Percentiles rank a stretch among this genome's conserved stretches.
Conservation (phyloP, 805 yeast genomes). For the Candida ipomoeae region DNA sequence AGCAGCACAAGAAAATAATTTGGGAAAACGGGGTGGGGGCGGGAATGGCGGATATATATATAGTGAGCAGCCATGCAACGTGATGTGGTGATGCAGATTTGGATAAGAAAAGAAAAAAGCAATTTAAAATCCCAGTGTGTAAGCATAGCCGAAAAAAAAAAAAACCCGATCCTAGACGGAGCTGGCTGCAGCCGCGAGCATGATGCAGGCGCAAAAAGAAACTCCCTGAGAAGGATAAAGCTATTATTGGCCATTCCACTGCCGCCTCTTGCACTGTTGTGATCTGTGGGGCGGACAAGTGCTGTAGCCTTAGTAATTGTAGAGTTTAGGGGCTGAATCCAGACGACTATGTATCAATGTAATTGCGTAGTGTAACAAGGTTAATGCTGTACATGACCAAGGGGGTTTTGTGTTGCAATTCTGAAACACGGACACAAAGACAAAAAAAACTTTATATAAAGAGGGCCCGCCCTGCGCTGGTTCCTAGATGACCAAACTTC, state of each 20-base stretch:
- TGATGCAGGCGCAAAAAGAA: constrained; percentile 2
- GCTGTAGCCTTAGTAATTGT: background rate
- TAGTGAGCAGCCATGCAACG: background rate
- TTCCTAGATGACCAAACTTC: no score
- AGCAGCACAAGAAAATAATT: background rate
- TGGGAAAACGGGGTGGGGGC: background rate
- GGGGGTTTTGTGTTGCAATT: background rate
- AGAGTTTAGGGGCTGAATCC: background rate
- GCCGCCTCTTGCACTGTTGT: background rate
- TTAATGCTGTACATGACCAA: no score
- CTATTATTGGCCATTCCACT: background rate
- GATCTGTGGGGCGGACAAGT: background rate
- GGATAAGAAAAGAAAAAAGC: constrained; percentile 2
- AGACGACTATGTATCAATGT: no score
- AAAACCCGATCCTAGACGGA: background rate
- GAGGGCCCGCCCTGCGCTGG: background rate
- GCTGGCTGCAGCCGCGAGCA: background rate
- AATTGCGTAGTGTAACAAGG: no score
- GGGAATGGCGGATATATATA: constrained; percentile 1
- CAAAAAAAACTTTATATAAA: no score
- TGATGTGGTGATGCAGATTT: constrained; percentile 4
- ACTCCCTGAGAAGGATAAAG: background rate
- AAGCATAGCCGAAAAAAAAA: constrained; percentile 4
- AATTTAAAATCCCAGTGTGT: background rate
- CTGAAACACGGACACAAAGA: background rate